phyloP scores from a whole-genome alignment of 2,329 filamentous ascomycete species.

The Colletotrichum cuscutae region DNA sequence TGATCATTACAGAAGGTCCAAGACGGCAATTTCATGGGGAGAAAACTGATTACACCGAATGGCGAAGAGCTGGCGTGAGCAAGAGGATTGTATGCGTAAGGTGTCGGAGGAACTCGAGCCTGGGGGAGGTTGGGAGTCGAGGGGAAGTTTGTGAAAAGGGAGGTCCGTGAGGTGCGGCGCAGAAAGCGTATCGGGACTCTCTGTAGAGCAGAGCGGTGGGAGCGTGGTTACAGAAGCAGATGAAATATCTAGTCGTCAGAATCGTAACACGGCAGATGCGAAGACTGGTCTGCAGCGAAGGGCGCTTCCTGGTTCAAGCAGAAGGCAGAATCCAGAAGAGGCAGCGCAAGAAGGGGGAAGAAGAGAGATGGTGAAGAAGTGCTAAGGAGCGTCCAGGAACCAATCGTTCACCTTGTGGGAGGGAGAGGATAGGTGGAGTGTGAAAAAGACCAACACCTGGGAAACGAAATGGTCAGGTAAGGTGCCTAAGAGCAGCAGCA shows the following conservation, averaged over 20 bases:
- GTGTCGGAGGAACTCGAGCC: not conserved
- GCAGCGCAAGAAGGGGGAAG: conserved; percentile 14
- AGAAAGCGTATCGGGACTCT: not conserved
- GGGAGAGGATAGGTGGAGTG: not conserved
- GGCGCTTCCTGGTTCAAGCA: conserved; percentile 4
- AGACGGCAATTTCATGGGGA: conserved; percentile 14
- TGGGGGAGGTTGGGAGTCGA: conserved; percentile 25
- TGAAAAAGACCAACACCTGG: not conserved
- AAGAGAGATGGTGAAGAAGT: not conserved
- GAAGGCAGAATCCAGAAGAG: not conserved
- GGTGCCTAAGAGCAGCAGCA: not conserved
- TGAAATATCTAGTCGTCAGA: conserved; percentile 11
- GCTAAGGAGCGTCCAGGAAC: conserved; percentile 17
- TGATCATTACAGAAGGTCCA: conserved; percentile 36
- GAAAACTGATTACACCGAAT: conserved; percentile 16
- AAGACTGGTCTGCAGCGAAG: not conserved
- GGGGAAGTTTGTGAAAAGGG: conserved; percentile 12
- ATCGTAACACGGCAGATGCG: conserved; percentile 4
- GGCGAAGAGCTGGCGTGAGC: conserved; percentile 17
- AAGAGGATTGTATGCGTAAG: not conserved
- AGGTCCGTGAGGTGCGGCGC: conserved; percentile 21
- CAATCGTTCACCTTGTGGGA: conserved; percentile 19
- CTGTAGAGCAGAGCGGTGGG: conserved; percentile 6
- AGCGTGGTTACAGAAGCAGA: conserved; percentile 17
- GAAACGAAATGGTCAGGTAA: not conserved